Percentiles rank a stretch among this genome's conserved stretches.
Conservation (phyloP, 2,329 filamentous ascomycete species). For the Kalmusia sp. region DNA sequence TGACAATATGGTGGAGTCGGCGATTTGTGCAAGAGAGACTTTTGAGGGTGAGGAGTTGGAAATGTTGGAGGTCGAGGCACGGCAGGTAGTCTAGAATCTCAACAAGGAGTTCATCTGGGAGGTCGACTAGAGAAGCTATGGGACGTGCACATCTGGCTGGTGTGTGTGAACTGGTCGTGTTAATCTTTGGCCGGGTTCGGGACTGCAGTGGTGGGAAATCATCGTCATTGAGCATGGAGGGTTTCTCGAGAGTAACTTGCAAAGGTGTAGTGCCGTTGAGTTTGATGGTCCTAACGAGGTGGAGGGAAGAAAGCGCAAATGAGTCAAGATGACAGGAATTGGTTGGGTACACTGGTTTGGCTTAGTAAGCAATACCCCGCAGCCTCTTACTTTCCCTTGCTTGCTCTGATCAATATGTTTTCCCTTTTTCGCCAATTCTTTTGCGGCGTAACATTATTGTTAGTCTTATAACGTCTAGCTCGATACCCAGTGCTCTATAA, state of each 20-base stretch:
- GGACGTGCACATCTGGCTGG: neutral
- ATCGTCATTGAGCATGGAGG: conserved; percentile 13
- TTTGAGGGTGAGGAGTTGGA: conserved; percentile 24
- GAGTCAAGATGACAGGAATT: no score
- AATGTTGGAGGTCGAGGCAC: conserved; percentile 19
- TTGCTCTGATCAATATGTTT: no score
- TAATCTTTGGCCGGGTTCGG: conserved; percentile 4
- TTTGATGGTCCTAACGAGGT: neutral
- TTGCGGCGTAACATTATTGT: no score
- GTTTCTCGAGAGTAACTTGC: neutral
- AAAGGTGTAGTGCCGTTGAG: neutral
- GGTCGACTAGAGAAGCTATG: conserved; percentile 22
- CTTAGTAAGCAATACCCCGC: neutral
- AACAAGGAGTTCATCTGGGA: conserved; percentile 38
- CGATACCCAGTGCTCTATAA: no score
- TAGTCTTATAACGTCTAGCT: no score
- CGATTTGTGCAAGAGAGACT: conserved; percentile 31
- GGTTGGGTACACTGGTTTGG: neutral
- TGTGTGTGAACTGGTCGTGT: neutral
- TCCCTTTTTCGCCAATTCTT: no score
- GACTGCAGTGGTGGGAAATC: conserved; percentile 32
- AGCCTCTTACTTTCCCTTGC: no score
- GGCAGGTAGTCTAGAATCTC: conserved; percentile 32
- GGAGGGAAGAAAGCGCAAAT: no score
- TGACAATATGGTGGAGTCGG: conserved; percentile 29